Conservation (phyloP, 768 basidiomycete species). For the Brasilioporus rufonigricans region DNA sequence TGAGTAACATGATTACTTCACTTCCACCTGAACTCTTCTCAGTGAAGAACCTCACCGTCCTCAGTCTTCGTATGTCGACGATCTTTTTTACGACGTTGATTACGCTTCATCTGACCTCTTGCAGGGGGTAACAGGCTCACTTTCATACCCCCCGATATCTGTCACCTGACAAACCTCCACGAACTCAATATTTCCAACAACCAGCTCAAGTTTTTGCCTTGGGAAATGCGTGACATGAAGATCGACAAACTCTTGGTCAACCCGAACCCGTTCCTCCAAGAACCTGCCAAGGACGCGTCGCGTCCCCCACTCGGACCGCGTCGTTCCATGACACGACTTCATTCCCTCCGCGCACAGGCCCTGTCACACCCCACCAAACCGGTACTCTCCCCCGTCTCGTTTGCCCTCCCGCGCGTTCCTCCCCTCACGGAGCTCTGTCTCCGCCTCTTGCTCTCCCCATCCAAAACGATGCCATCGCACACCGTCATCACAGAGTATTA, state of each 20-base stretch:
- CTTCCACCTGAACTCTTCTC: conserved; percentile 60
- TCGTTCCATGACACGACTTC: conserved; percentile 13
- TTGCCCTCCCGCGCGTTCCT: conserved; percentile 22
- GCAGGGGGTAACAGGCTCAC: conserved; percentile 57
- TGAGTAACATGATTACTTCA: conserved; percentile 47
- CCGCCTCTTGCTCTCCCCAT: conserved; percentile 36
- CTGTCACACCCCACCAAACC: background rate
- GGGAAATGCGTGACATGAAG: conserved; percentile 61
- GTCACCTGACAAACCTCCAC: conserved; percentile 47
- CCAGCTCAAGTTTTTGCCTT: conserved; percentile 55
- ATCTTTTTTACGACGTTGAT: background rate
- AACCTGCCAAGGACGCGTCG: conserved; percentile 16
- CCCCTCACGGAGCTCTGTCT: conserved; percentile 38
- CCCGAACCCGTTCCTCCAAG: conserved; percentile 58
- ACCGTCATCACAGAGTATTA: conserved; percentile 25
- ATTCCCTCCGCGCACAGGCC: conserved; percentile 8
- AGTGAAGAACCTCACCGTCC: conserved; percentile 55
- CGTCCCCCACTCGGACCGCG: conserved; percentile 5
- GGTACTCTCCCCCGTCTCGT: conserved; percentile 20
- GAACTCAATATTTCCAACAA: conserved; percentile 66
- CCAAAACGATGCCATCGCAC: conserved; percentile 1
- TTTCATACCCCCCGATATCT: conserved; percentile 63
- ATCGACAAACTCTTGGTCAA: conserved; percentile 46
- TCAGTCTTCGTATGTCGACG: conserved; percentile 56
- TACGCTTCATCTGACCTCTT: background rate